Conservation (phyloP, 257 asterid species). For the Jaltomata sinuosa region DNA sequence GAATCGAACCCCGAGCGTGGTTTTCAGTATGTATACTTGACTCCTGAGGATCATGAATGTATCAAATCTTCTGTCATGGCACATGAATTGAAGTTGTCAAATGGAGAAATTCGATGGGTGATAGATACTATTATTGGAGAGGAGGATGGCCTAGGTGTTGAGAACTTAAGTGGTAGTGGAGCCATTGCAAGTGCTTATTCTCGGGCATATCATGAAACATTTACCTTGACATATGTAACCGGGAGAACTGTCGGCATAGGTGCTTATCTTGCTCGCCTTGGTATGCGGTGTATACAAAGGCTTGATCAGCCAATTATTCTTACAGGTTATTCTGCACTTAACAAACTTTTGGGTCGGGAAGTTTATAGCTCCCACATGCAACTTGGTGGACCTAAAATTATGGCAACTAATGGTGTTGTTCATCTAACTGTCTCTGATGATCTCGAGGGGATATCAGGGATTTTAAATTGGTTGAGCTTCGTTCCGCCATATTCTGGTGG, state of each 20-base stretch:
- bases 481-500: constrained; percentile 82
- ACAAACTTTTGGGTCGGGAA: constrained; percentile 93
- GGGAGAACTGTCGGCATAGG: constrained; percentile 98
- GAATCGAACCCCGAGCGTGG: constrained; percentile 88
- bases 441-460: constrained; percentile 87
- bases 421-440: constrained; percentile 94
- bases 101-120: constrained; percentile 83
- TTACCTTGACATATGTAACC: constrained; percentile 85
- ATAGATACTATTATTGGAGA: constrained; percentile 84
- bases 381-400: constrained; percentile 98
- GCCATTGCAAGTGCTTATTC: constrained; percentile 98
- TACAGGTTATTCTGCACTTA: constrained; percentile 92
- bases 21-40: constrained; percentile 76
- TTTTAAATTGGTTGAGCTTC: constrained; percentile 90
- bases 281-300: constrained; percentile 96
- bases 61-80: constrained; percentile 73
- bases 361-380: constrained; percentile 99
- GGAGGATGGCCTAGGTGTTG: constrained; percentile 88
- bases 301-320: constrained; percentile 93
- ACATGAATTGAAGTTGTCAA: constrained; percentile 49
- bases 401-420: constrained; percentile 97
- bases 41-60: constrained; percentile 74
- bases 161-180: constrained; percentile 84
- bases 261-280: constrained; percentile 96
- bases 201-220: constrained; percentile 83